Evolutionary conservation across 805 yeast genomes (phyloP).

Genomic region (Blastobotrys chiropterorum): DNA sequence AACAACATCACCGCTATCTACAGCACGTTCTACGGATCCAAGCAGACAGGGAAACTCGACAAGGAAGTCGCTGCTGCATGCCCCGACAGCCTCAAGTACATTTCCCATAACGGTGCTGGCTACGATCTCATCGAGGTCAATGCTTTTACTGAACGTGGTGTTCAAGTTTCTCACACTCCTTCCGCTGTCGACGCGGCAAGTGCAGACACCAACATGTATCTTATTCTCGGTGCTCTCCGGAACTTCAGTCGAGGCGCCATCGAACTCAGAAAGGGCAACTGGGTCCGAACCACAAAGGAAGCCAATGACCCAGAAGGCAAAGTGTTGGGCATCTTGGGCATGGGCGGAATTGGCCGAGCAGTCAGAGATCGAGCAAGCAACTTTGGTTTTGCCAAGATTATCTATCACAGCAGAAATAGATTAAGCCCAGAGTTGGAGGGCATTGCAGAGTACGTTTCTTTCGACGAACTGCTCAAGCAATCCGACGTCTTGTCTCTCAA

Average conservation of each 20-base stretch:
- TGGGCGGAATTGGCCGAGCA: conserved; percentile 60
- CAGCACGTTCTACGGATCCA: conserved; percentile 38
- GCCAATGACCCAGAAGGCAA: conserved; percentile 48
- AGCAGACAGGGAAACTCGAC: conserved; percentile 41
- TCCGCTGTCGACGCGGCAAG: conserved; percentile 48
- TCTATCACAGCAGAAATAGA: conserved; percentile 47
- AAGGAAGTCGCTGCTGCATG: conserved; percentile 36
- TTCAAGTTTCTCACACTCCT: conserved; percentile 50
- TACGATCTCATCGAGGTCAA: conserved; percentile 47
- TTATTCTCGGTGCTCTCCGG: conserved; percentile 47
- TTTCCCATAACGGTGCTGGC: conserved; percentile 53
- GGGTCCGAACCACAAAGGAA: conserved; percentile 38
- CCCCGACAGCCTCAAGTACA: conserved; percentile 36
- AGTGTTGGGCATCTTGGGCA: conserved; percentile 52
- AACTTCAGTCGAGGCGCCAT: conserved; percentile 41
- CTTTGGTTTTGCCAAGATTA: conserved; percentile 44
- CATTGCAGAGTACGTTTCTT: conserved; percentile 40
- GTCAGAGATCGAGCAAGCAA: conserved; percentile 45
- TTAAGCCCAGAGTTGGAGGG: conserved; percentile 43
- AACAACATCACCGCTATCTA: conserved; percentile 36
- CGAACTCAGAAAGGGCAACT: conserved; percentile 39
- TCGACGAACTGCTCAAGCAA: conserved; percentile 42
- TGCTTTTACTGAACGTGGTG: conserved; percentile 36
- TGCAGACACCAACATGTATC: conserved; percentile 49
- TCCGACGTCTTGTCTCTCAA: conserved; percentile 47